A percentile compares a stretch with the other conserved stretches of the same genome.
phyloP scores from a whole-genome alignment of 2,329 filamentous ascomycete species.

The Berkeleyomyces rouxiae region DNA sequence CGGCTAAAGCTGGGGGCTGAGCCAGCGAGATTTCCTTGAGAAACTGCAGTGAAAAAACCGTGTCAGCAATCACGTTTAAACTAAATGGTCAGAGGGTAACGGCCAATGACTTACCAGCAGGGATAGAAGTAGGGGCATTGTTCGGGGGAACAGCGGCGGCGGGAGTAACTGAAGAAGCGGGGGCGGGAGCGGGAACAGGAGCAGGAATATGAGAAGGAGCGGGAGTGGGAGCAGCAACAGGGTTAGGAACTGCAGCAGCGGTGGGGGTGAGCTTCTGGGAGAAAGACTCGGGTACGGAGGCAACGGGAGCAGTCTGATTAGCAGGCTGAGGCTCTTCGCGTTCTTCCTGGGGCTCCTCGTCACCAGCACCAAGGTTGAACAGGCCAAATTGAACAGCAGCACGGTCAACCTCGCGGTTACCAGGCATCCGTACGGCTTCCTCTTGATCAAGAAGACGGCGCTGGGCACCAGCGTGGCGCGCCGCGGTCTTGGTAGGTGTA shows the following conservation, averaged over 20 bases:
- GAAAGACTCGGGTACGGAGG: slow-evolving; percentile 39
- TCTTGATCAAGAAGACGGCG: slow-evolving; percentile 84
- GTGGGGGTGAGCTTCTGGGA: slow-evolving; percentile 34
- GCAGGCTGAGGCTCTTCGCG: slow-evolving; percentile 81
- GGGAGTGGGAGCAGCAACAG: slow-evolving; percentile 16
- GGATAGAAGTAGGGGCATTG: slow-evolving; percentile 17
- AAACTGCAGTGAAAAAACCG: not conserved
- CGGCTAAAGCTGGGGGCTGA: slow-evolving; percentile 8
- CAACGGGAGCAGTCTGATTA: slow-evolving; percentile 71
- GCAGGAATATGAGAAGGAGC: slow-evolving; percentile 19
- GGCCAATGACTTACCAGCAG: not conserved
- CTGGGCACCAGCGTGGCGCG: slow-evolving; percentile 64
- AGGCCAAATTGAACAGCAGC: slow-evolving; percentile 92
- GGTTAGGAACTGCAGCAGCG: slow-evolving; percentile 19
- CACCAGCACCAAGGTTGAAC: slow-evolving; percentile 70
- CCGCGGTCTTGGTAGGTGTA: slow-evolving; percentile 34
- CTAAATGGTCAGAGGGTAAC: not conserved
- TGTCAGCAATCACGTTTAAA: not conserved
- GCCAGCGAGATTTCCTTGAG: slow-evolving; percentile 1
- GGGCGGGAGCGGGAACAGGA: not conserved
- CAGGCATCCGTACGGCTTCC: slow-evolving; percentile 95
- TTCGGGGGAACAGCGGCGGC: not conserved
- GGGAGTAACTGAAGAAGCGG: slow-evolving; percentile 14
- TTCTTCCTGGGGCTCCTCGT: slow-evolving; percentile 79
- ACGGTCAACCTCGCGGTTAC: slow-evolving; percentile 85